Evolutionary conservation across 257 asterid species (phyloP).

Genomic region (Orobanche coerulescens): DNA sequence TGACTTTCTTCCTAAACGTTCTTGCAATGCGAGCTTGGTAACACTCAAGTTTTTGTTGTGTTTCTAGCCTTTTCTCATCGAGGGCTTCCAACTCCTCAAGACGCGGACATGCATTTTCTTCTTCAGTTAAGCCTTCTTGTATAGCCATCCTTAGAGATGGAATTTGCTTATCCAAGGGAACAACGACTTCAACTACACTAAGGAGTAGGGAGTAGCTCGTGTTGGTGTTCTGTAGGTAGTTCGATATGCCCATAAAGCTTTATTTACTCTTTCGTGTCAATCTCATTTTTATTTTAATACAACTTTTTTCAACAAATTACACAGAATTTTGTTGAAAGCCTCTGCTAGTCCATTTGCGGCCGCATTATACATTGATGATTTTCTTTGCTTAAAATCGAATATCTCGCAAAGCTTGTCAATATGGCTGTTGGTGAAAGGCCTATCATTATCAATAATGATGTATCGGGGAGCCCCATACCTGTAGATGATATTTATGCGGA

Average conservation of each 20-base stretch:
- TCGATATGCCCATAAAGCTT: not conserved
- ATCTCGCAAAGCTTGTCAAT: not conserved
- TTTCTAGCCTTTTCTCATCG: not conserved
- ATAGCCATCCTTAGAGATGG: not conserved
- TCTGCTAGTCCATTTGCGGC: not conserved
- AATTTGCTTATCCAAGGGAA: too few relatives aligned
- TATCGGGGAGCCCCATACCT: too few relatives aligned
- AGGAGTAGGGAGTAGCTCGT: not conserved
- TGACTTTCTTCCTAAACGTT: not conserved
- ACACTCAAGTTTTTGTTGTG: not conserved
- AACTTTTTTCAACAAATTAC: not conserved
- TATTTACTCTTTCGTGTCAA: not conserved
- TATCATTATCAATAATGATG: too few relatives aligned
- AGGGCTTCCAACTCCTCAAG: not conserved
- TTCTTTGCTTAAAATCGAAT: not conserved
- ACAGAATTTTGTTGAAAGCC: too few relatives aligned
- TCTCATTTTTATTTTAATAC: not conserved
- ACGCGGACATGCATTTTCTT: not conserved
- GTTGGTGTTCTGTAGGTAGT: not conserved
- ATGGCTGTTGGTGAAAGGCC: not conserved
- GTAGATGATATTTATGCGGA: too few relatives aligned
- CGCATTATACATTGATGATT: not conserved
- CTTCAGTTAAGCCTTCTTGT: not conserved
- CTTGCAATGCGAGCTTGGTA: not conserved
- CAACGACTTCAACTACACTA: not conserved